Evolutionary conservation across 164 flowering plant species (phyloP).

Genomic region (Kalanchoe fedtschenkoi): DNA sequence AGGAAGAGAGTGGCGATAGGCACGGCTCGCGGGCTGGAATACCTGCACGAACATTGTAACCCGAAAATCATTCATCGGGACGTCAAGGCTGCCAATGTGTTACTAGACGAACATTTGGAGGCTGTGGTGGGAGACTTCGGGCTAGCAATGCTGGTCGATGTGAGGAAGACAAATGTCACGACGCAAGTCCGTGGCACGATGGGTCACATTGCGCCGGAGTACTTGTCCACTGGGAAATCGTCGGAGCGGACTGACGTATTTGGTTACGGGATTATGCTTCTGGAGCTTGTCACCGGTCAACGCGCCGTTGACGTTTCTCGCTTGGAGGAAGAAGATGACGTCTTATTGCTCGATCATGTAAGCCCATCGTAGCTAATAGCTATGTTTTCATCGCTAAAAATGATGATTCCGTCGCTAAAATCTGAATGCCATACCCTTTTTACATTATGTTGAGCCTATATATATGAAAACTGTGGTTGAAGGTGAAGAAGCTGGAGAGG

Average conservation of each 20-base stretch:
- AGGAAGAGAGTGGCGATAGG: conserved; percentile 73
- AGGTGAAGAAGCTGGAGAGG: conserved; percentile 88
- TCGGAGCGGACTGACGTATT: conserved; percentile 92
- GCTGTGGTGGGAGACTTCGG: conserved; percentile 97
- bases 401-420: no score
- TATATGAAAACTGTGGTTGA: conserved; percentile 4
- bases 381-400: not conserved
- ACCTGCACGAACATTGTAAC: conserved; percentile 90
- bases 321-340: conserved; percentile 91
- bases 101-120: conserved; percentile 86
- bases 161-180: conserved; percentile 71
- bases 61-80: conserved; percentile 94
- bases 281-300: conserved; percentile 92
- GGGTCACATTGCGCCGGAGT: conserved; percentile 98
- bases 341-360: conserved; percentile 88
- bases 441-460: not conserved
- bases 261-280: conserved; percentile 87
- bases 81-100: conserved; percentile 89
- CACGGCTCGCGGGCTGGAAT: conserved; percentile 82
- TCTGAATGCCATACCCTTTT: not conserved
- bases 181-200: conserved; percentile 96
- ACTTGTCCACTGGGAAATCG: conserved; percentile 89
- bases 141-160: conserved; percentile 82
- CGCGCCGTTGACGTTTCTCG: conserved; percentile 89
- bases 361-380: conserved; percentile 19